Evolutionary conservation across 352 stramenopile species (phyloP).

Genomic region (Pythium guiyangense): DNA sequence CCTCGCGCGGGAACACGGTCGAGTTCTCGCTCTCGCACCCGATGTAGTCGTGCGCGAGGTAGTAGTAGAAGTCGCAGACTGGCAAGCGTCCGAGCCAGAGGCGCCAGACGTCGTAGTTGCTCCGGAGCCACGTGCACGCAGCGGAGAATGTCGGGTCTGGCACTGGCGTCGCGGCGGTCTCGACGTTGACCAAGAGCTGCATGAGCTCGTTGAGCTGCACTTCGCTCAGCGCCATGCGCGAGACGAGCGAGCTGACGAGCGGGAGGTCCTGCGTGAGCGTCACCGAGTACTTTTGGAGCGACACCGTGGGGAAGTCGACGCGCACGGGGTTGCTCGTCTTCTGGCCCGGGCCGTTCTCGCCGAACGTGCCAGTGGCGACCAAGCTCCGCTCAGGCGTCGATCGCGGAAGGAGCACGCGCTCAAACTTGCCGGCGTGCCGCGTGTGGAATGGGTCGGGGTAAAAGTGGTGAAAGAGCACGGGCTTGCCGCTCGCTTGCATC

Average conservation of each 20-base stretch:
- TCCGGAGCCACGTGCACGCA: conserved; percentile 38
- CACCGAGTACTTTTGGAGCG: conserved; percentile 32
- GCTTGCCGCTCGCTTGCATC: conserved; percentile 16
- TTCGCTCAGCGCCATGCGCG: conserved; percentile 10
- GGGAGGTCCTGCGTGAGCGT: conserved; percentile 11
- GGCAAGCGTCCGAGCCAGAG: conserved; percentile 32
- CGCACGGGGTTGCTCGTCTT: conserved; percentile 35
- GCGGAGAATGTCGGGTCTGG: conserved; percentile 25
- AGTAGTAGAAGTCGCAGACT: conserved; percentile 23
- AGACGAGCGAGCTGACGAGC: background rate
- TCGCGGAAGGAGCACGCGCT: conserved; percentile 33
- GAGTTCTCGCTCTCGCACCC: conserved; percentile 19
- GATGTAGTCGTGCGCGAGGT: conserved; percentile 27
- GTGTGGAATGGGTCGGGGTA: conserved; percentile 43
- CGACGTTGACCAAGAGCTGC: conserved; percentile 1
- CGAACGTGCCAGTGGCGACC: conserved; percentile 26
- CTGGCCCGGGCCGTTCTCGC: conserved; percentile 41
- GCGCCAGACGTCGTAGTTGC: conserved; percentile 37
- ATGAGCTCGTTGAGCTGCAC: conserved; percentile 19
- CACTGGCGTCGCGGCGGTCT: background rate
- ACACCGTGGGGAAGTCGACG: conserved; percentile 31
- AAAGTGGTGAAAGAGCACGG: conserved; percentile 47
- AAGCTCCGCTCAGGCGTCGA: conserved; percentile 16
- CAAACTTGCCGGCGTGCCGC: conserved; percentile 17
- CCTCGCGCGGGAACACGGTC: conserved; percentile 19